phyloP scores from a whole-genome alignment of 306 rosid genomes.

The Benincasa hispida region DNA sequence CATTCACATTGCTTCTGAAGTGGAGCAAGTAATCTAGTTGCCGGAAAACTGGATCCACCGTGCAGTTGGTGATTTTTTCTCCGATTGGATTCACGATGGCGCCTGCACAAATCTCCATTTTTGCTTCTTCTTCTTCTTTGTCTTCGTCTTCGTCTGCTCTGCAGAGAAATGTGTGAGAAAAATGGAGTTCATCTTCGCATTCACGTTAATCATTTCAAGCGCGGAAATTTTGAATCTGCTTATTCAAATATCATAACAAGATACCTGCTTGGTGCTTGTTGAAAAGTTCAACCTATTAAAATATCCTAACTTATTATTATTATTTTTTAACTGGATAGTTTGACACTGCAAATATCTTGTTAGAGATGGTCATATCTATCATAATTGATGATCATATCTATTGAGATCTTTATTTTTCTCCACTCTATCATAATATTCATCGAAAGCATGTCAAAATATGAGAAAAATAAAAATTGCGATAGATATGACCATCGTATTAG shows the following conservation, averaged over 20 bases:
- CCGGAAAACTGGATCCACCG: neutral
- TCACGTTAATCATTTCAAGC: neutral
- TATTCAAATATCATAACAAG: neutral
- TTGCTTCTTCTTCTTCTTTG: neutral
- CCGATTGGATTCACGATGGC: neutral
- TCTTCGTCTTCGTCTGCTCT: neutral
- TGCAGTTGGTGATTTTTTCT: neutral
- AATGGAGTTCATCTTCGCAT: neutral
- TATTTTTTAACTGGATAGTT: too few species aligned
- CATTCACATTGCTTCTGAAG: constrained; percentile 1
- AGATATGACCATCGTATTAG: too few species aligned
- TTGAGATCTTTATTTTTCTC: too few species aligned
- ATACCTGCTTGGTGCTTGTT: too few species aligned
- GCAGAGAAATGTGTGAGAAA: neutral
- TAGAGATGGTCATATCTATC: too few species aligned
- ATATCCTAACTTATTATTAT: too few species aligned
- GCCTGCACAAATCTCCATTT: neutral
- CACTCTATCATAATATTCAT: too few species aligned
- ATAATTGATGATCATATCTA: too few species aligned
- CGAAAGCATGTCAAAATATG: too few species aligned
- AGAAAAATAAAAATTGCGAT: too few species aligned
- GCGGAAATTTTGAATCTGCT: neutral
- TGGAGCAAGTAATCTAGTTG: constrained; percentile 6
- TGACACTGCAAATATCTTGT: too few species aligned
- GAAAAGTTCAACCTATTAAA: too few species aligned